phyloP scores from a whole-genome alignment of 352 stramenopile genomes.

The Phytopythium litorale region DNA sequence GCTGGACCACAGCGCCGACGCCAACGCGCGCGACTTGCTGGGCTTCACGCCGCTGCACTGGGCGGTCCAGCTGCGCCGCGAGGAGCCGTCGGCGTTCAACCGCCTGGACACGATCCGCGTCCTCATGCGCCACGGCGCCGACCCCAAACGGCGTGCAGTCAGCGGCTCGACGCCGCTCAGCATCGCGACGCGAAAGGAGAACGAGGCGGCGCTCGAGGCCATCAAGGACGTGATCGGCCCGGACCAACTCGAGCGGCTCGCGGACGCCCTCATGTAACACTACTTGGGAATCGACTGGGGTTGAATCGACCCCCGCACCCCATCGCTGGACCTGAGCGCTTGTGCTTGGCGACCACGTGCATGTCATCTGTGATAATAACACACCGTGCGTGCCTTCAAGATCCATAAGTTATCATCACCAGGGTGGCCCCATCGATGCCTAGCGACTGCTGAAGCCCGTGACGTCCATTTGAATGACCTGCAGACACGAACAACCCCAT shows the following conservation, averaged over 20 bases:
- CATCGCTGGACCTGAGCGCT: neutral
- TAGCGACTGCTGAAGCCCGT: constrained; percentile 76
- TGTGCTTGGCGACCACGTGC: neutral
- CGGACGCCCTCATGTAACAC: constrained; percentile 5
- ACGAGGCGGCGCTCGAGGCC: constrained; percentile 49
- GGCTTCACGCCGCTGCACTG: constrained; percentile 79
- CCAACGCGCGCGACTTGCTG: constrained; percentile 52
- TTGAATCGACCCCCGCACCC: no score
- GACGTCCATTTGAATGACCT: constrained; percentile 73
- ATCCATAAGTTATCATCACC: neutral
- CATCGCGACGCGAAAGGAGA: constrained; percentile 71
- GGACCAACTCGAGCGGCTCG: constrained; percentile 12
- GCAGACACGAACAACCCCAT: neutral
- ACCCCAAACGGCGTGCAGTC: constrained; percentile 35
- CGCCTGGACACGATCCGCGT: constrained; percentile 70
- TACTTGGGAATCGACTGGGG: neutral
- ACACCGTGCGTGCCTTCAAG: neutral
- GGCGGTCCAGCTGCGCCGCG: constrained; percentile 75
- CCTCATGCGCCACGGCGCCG: constrained; percentile 54
- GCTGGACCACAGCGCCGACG: constrained; percentile 58
- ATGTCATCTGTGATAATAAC: neutral
- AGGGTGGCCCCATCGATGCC: constrained; percentile 1
- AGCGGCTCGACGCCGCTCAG: constrained; percentile 51
- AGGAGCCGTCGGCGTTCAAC: constrained; percentile 60
- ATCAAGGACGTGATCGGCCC: constrained; percentile 48